These are phyloP conservation scores for Lactarius indigo DNA, from an alignment of 768 basidiomycete genomes.

Conservation along the genomic window DNA sequence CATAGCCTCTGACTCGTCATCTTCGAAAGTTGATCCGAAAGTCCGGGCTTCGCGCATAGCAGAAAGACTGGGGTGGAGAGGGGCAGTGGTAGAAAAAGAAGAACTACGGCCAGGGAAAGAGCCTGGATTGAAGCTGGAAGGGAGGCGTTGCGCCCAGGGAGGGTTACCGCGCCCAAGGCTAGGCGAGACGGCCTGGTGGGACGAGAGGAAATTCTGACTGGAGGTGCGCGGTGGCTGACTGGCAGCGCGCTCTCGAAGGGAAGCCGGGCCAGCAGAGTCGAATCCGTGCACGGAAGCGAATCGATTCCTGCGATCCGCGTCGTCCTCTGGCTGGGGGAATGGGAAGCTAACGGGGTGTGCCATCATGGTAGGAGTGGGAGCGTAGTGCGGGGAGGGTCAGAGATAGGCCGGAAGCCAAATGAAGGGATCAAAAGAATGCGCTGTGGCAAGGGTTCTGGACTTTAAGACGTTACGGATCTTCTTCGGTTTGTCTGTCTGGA, in stretches of 20 bases:
- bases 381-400: slow-evolving; percentile 27
- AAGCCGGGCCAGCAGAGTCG: slow-evolving; percentile 40
- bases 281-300: slow-evolving; percentile 46
- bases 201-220: slow-evolving; percentile 45
- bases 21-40: slow-evolving; percentile 77
- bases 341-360: slow-evolving; percentile 33
- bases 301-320: slow-evolving; percentile 59
- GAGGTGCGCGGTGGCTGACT: slow-evolving; percentile 64
- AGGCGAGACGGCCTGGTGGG: slow-evolving; percentile 42
- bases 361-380: slow-evolving; percentile 34
- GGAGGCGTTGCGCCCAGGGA: slow-evolving; percentile 48
- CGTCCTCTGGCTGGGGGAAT: slow-evolving; percentile 39
- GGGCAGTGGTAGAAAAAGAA: slow-evolving; percentile 56
- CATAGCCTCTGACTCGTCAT: slow-evolving; percentile 67
- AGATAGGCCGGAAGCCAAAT: neutral
- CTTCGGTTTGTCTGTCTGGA: slow-evolving; percentile 14
- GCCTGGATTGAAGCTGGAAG: slow-evolving; percentile 41
- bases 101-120: slow-evolving; percentile 61
- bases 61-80: slow-evolving; percentile 55
- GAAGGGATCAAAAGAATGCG: slow-evolving; percentile 10
- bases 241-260: slow-evolving; percentile 60
- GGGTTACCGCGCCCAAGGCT: slow-evolving; percentile 44
- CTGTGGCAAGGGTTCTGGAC: slow-evolving; percentile 13
- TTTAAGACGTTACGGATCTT: slow-evolving; percentile 21
- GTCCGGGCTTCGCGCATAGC: slow-evolving; percentile 59